phyloP scores from a whole-genome alignment of 495 filamentous ascomycete species.

The Aspergillus mulundensis region DNA sequence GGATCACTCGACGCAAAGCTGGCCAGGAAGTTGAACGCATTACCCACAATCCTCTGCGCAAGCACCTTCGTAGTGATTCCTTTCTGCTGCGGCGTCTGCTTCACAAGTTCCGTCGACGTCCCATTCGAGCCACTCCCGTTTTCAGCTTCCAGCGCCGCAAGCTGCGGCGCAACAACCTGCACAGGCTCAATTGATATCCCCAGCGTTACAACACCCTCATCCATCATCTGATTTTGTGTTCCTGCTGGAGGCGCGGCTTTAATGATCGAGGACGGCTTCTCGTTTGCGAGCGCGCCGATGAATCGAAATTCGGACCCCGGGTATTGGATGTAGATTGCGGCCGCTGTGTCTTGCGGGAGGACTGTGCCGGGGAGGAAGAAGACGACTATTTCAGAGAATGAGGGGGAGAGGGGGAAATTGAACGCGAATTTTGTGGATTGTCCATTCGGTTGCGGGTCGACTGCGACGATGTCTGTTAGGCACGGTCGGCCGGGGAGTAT shows the following conservation, averaged over 20 bases:
- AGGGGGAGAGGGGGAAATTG: constrained; percentile 50
- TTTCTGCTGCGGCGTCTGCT: constrained; percentile 28
- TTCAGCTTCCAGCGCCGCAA: constrained; percentile 54
- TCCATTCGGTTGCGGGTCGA: constrained; percentile 44
- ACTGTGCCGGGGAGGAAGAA: constrained; percentile 80
- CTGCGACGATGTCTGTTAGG: constrained; percentile 54
- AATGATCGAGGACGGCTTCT: constrained; percentile 88
- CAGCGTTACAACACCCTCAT: constrained; percentile 56
- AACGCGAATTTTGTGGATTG: constrained; percentile 67
- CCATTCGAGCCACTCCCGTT: constrained; percentile 12
- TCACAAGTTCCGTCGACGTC: constrained; percentile 30
- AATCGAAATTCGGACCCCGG: constrained; percentile 64
- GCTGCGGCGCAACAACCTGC: constrained; percentile 61
- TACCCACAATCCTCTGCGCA: constrained; percentile 88
- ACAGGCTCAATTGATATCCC: constrained; percentile 81
- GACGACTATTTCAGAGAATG: constrained; percentile 77
- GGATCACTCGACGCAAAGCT: constrained; percentile 65
- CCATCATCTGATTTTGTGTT: constrained; percentile 41
- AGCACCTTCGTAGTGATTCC: constrained; percentile 64
- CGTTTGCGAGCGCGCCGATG: constrained; percentile 80
- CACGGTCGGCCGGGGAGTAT: constrained; percentile 56
- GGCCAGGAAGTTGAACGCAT: constrained; percentile 95
- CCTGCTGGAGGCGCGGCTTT: constrained; percentile 45
- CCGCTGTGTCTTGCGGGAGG: constrained; percentile 72
- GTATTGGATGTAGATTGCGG: constrained; percentile 81